A percentile compares a stretch with the other conserved stretches of the same genome.
Conservation (phyloP, 2,329 filamentous ascomycete genomes). For the Trichoderma pleuroti region DNA sequence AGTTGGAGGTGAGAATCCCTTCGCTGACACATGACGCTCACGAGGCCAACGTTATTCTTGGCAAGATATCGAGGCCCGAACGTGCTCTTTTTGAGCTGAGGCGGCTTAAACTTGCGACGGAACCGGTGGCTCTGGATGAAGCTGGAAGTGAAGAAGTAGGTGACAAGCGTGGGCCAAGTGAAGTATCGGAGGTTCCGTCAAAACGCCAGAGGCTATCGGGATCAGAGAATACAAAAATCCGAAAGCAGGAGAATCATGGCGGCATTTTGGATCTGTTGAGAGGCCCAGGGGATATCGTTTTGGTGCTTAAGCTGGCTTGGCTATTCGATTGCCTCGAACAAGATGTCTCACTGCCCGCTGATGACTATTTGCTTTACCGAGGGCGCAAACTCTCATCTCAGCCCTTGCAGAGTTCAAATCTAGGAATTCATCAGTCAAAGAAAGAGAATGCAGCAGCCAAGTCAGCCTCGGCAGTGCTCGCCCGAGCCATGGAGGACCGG, state of each 20-base stretch:
- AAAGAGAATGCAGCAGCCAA: background rate
- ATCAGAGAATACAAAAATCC: background rate
- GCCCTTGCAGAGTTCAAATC: background rate
- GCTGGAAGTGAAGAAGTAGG: background rate
- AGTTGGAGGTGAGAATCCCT: constrained; percentile 61
- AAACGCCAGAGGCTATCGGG: constrained; percentile 24
- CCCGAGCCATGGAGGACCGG: constrained; percentile 24
- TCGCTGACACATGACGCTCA: constrained; percentile 66
- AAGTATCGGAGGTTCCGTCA: background rate
- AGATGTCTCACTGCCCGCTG: constrained; percentile 44
- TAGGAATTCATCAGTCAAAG: background rate
- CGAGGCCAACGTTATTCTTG: constrained; percentile 72
- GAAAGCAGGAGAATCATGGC: background rate
- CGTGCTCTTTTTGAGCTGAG: constrained; percentile 77
- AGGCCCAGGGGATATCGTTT: constrained; percentile 33
- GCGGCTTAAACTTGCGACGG: constrained; percentile 57
- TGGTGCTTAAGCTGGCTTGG: constrained; percentile 59
- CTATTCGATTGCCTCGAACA: constrained; percentile 50
- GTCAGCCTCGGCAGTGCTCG: constrained; percentile 21
- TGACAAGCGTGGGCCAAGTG: background rate
- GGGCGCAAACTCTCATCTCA: constrained; percentile 36
- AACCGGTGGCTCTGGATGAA: constrained; percentile 32
- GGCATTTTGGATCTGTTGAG: background rate
- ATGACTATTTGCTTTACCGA: constrained; percentile 53
- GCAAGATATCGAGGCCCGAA: constrained; percentile 64